phyloP scores from a whole-genome alignment of 2,329 filamentous ascomycete genomes.

The Cladosporium colombiae region DNA sequence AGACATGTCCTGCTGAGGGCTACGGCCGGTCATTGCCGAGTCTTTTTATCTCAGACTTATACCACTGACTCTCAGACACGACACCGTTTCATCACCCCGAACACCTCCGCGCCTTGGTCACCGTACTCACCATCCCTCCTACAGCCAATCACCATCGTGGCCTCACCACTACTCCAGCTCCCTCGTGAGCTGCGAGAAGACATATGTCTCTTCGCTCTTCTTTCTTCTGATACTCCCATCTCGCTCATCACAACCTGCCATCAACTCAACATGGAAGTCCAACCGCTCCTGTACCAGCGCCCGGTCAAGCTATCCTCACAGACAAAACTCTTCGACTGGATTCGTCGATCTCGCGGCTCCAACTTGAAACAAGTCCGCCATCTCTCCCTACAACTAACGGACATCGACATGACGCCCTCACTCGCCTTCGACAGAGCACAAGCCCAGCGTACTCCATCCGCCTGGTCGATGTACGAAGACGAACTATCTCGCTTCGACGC shows the following conservation, averaged over 20 bases:
- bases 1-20: neutral
- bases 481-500: constrained; percentile 30
- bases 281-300: constrained; percentile 27
- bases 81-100: constrained; percentile 6
- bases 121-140: neutral
- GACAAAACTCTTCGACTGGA: constrained; percentile 31
- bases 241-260: constrained; percentile 25
- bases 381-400: constrained; percentile 29
- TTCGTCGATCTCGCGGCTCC: constrained; percentile 24
- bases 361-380: constrained; percentile 29
- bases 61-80: neutral
- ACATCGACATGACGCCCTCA: constrained; percentile 32
- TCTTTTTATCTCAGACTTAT: neutral
- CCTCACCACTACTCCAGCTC: constrained; percentile 20
- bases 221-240: neutral
- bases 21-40: constrained; percentile 16
- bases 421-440: constrained; percentile 22
- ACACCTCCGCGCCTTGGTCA: constrained; percentile 1
- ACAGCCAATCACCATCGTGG: constrained; percentile 13
- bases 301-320: constrained; percentile 31
- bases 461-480: constrained; percentile 31
- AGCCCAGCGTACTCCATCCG: constrained; percentile 18
- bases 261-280: constrained; percentile 30
- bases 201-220: constrained; percentile 18
- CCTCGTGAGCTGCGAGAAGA: constrained; percentile 22